phyloP scores from a whole-genome alignment of 495 filamentous ascomycete genomes.

The Penicillium samsonianum region DNA sequence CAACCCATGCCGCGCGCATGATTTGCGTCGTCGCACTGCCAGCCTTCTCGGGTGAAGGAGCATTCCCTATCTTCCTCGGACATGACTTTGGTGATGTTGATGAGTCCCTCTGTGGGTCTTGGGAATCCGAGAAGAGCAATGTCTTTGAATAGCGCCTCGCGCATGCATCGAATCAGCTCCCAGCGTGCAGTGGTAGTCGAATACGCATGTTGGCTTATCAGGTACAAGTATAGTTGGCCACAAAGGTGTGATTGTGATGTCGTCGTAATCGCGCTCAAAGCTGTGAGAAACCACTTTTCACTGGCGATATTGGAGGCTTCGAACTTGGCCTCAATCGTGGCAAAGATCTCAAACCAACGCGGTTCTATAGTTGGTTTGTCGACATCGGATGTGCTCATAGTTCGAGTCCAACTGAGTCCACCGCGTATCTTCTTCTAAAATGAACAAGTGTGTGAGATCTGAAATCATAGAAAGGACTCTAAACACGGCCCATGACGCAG shows the following conservation, averaged over 20 bases:
- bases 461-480: neutral
- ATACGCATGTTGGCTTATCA: constrained; percentile 37
- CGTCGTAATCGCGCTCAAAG: constrained; percentile 32
- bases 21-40: constrained; percentile 41
- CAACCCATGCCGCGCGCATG: constrained; percentile 35
- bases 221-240: constrained; percentile 43
- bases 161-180: constrained; percentile 39
- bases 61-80: constrained; percentile 40
- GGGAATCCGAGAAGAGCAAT: constrained; percentile 44
- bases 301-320: constrained; percentile 12
- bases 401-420: neutral
- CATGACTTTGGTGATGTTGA: constrained; percentile 39
- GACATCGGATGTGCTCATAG: neutral
- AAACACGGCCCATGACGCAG: neutral
- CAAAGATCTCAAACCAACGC: constrained; percentile 16
- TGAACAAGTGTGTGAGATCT: neutral
- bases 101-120: constrained; percentile 41
- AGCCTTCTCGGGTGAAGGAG: constrained; percentile 32
- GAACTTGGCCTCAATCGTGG: constrained; percentile 18
- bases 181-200: constrained; percentile 31
- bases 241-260: constrained; percentile 37
- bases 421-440: neutral
- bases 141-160: constrained; percentile 45
- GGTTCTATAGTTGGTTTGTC: constrained; percentile 4
- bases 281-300: constrained; percentile 25